A percentile compares a stretch with the other conserved stretches of the same genome.
Evolutionary conservation across 768 basidiomycete species (phyloP).

Genomic region (Phanerochaete sordida): DNA sequence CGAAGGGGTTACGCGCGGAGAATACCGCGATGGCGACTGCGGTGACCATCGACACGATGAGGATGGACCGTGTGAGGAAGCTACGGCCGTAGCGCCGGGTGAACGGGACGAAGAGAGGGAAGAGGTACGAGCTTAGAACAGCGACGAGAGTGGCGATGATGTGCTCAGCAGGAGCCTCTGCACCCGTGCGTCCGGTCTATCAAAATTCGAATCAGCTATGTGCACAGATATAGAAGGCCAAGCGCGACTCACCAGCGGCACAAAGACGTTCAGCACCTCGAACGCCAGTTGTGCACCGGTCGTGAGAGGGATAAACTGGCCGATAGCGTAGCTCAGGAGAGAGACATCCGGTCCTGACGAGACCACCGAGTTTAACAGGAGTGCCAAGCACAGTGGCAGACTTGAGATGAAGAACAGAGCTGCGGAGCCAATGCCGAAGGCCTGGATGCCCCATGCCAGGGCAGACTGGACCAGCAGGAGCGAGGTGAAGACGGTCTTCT

Average conservation of each 20-base stretch:
- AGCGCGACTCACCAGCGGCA: constrained; percentile 67
- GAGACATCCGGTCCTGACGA: constrained; percentile 38
- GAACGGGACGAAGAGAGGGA: constrained; percentile 68
- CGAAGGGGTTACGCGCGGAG: constrained; percentile 61
- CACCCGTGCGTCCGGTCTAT: constrained; percentile 80
- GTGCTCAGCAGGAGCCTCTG: constrained; percentile 81
- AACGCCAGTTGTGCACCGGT: constrained; percentile 55
- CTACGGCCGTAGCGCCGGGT: constrained; percentile 62
- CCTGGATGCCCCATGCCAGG: constrained; percentile 57
- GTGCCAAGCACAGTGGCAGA: constrained; percentile 50
- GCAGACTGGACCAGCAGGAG: constrained; percentile 57
- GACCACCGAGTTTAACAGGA: constrained; percentile 50
- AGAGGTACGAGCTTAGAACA: constrained; percentile 47
- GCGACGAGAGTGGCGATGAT: constrained; percentile 81
- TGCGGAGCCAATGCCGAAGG: constrained; percentile 69
- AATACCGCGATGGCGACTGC: constrained; percentile 59
- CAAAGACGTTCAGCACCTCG: constrained; percentile 80
- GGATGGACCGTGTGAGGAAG: constrained; percentile 35
- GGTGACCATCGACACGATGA: constrained; percentile 44
- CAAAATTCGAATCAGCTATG: background rate
- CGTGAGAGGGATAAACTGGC: constrained; percentile 50
- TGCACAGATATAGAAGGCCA: background rate
- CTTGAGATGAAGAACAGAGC: constrained; percentile 68
- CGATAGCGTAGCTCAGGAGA: constrained; percentile 62
- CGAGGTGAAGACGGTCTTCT: constrained; percentile 59